These are phyloP conservation scores for Pascua guehoae DNA, from an alignment of 1,284 basidiomycete genomes.

Conservation along the genomic window DNA sequence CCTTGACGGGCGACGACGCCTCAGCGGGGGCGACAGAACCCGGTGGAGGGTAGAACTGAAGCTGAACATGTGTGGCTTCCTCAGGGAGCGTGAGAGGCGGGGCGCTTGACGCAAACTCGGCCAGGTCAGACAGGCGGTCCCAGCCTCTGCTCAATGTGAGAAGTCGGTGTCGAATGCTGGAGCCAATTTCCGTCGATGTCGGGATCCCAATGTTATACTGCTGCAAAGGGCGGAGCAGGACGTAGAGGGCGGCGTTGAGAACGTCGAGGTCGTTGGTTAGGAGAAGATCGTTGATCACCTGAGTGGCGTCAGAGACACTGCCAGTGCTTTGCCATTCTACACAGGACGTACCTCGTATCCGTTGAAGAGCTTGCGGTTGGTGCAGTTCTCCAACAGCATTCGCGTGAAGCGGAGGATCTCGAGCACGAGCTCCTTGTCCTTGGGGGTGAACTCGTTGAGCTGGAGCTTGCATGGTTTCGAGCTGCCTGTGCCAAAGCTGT, in stretches of 20 bases:
- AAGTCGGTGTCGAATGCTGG: slow-evolving; percentile 42
- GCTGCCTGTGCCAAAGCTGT: slow-evolving; percentile 49
- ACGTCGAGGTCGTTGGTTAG: slow-evolving; percentile 86
- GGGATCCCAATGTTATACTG: slow-evolving; percentile 79
- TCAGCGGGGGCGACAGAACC: slow-evolving; percentile 3
- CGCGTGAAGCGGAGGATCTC: slow-evolving; percentile 85
- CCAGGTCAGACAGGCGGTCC: slow-evolving; percentile 20
- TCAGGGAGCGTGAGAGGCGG: slow-evolving; percentile 8
- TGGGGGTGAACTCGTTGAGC: slow-evolving; percentile 69
- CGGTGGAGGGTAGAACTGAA: slow-evolving; percentile 49
- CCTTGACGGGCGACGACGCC: slow-evolving; percentile 4
- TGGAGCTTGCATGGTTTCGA: slow-evolving; percentile 54
- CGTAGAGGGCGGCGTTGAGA: slow-evolving; percentile 74
- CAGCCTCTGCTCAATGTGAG: slow-evolving; percentile 40
- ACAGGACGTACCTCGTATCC: slow-evolving; percentile 81
- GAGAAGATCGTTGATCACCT: slow-evolving; percentile 66
- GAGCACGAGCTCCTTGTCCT: slow-evolving; percentile 70
- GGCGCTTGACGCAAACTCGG: too few relatives aligned
- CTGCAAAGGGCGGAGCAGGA: slow-evolving; percentile 87
- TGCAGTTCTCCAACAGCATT: slow-evolving; percentile 92
- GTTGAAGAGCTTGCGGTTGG: slow-evolving; percentile 92
- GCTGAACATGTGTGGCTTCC: slow-evolving; percentile 38
- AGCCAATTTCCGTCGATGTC: slow-evolving; percentile 60
- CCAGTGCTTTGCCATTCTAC: neutral
- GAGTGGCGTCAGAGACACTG: neutral